These are phyloP conservation scores for Ricinus communis DNA, from an alignment of 345 rosid species.

Conservation along the genomic window DNA sequence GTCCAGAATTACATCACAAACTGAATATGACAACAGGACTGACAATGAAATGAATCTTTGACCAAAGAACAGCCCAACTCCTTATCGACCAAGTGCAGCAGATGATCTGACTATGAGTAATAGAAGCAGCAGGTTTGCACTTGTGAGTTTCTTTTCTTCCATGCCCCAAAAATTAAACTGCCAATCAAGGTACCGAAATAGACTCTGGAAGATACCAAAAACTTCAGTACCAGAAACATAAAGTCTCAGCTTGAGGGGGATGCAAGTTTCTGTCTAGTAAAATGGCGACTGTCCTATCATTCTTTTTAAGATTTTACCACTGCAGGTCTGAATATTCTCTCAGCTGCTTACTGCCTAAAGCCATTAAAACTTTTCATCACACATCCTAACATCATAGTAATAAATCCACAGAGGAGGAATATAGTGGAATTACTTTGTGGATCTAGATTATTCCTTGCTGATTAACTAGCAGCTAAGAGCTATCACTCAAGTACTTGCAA, in stretches of 20 bases:
- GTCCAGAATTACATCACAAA: not conserved
- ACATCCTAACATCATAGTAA: too few species aligned
- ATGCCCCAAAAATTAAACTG: not conserved
- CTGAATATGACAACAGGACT: not conserved
- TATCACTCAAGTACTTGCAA: not conserved
- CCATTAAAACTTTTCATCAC: too few species aligned
- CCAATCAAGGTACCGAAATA: not conserved
- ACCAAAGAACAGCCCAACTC: not conserved
- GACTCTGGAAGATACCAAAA: not conserved
- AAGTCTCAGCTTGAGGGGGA: not conserved
- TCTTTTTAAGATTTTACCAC: too few species aligned
- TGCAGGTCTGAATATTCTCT: too few species aligned
- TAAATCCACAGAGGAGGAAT: too few species aligned
- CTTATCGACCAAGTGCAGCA: not conserved
- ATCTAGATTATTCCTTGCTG: too few species aligned
- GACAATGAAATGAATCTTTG: not conserved
- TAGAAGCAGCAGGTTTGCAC: not conserved
- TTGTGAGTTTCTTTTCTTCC: not conserved
- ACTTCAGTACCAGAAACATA: not conserved
- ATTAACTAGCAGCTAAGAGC: too few species aligned
- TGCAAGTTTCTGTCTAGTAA: not conserved
- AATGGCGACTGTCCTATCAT: not conserved
- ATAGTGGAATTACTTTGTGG: too few species aligned
- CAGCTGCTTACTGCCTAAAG: too few species aligned
- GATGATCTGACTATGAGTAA: not conserved